These are phyloP conservation scores for Candida koratica DNA, from an alignment of 805 yeast species.

Conservation along the genomic window DNA sequence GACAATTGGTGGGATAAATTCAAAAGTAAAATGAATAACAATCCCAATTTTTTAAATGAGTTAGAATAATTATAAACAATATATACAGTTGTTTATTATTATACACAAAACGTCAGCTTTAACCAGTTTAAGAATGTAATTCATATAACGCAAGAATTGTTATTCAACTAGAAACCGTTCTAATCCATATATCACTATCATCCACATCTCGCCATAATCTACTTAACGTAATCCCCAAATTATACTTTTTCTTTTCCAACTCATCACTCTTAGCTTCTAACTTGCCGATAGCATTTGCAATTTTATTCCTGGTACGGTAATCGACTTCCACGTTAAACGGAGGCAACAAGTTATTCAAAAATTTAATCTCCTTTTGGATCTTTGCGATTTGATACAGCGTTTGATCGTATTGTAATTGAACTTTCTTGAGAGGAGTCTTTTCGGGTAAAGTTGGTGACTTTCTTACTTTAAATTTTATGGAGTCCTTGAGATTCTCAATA, in stretches of 20 bases:
- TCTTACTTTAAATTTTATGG: conserved; percentile 4
- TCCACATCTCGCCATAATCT: conserved; percentile 42
- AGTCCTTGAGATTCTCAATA: background rate
- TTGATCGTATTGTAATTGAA: conserved; percentile 35
- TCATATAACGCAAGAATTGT: too few species aligned
- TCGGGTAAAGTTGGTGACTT: background rate
- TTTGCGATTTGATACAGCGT: conserved; percentile 29
- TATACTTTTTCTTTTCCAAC: conserved; percentile 38
- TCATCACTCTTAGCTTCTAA: conserved; percentile 39
- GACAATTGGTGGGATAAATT: conserved; percentile 97
- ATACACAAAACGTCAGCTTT: too few species aligned
- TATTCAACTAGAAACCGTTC: conserved; percentile 17
- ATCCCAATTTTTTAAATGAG: conserved; percentile 74
- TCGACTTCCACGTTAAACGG: conserved; percentile 43
- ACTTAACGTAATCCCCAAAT: conserved; percentile 39
- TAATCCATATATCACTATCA: conserved; percentile 42
- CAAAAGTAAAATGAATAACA: conserved; percentile 65
- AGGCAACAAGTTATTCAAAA: conserved; percentile 37
- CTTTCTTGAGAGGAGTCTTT: conserved; percentile 14
- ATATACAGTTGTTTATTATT: background rate
- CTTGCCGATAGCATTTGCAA: conserved; percentile 38
- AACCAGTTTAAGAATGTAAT: too few species aligned
- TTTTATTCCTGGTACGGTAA: conserved; percentile 38
- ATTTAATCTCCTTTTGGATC: conserved; percentile 38
- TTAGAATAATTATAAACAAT: too few species aligned